Evolutionary conservation across 441 rosid species (phyloP), one percentile per base, ranked within the genome.

Genomic region (Erysimum cheiri): DNA sequence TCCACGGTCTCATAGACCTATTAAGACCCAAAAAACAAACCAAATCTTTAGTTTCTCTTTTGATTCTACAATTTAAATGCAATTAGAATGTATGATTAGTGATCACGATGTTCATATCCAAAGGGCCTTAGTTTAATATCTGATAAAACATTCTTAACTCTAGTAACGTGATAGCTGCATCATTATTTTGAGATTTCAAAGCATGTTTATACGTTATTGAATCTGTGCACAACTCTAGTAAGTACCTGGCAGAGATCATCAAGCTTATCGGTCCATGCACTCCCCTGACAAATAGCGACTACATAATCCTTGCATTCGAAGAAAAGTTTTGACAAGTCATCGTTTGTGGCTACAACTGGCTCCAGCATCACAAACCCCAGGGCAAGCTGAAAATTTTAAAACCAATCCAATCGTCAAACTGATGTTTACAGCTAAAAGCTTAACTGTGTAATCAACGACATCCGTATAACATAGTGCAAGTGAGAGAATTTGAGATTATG

Each of bases 181-280:
- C n/a, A 33, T 10, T 71, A 22, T 31, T 63, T 54, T 62, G 32
- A 58, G 55, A 60, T 17, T 53, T 43, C 5, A 47, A 8, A 67
- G 22, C 24, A 66, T 31, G 33, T 12, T 8, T 12, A 50, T 5
- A 61, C 8, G 48, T 69, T 43, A 32, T 19, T 26, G 17, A 9
- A 47, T 9, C 28, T 53, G 66, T 69, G 37, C 55, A 39, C 3
- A 33, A 15, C 9, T 52, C 10, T 29, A 44, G 68, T 59, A 29
- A 47, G 55, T 79, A 94, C 98, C 97, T 87, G 94, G 79, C 91
- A 88, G 67, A 94, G 83, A 76, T 90, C 92, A 67, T 92, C 94
- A 46, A 87, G 70, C 80, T 87, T 94, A 64, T 87, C 94, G 13
- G 52, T 71, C 90, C 88, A 85, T 65, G 71, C 29, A 5, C 78